These are phyloP conservation scores for Gloeostereum incarnatum DNA, from an alignment of 768 basidiomycete genomes.

Conservation along the genomic window DNA sequence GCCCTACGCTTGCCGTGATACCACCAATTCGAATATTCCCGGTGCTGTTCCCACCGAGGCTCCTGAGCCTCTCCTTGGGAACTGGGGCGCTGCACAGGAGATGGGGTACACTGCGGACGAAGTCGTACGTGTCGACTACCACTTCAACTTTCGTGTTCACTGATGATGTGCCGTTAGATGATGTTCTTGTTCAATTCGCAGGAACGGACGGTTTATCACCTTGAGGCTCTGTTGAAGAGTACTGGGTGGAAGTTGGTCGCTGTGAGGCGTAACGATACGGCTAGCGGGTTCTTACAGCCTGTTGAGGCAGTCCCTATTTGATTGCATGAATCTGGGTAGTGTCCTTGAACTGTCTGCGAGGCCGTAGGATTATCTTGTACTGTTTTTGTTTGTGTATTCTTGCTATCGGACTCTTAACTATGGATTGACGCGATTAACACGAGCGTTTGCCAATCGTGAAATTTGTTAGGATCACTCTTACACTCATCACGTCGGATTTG, in stretches of 20 bases:
- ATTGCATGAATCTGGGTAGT: too few species aligned
- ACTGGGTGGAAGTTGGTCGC: slow-evolving; percentile 8
- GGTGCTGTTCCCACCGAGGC: slow-evolving; percentile 16
- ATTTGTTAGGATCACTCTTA: too few species aligned
- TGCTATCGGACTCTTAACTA: too few species aligned
- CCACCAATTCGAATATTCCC: slow-evolving; percentile 11
- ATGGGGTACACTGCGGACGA: slow-evolving; percentile 26
- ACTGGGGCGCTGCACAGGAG: slow-evolving; percentile 26
- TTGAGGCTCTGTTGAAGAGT: slow-evolving; percentile 3
- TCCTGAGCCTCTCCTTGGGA: slow-evolving; percentile 25
- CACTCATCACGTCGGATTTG: too few species aligned
- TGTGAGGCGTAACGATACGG: slow-evolving; percentile 5
- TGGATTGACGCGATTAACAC: too few species aligned
- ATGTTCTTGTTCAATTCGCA: slow-evolving; percentile 8
- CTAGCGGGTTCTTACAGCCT: slow-evolving; percentile 6
- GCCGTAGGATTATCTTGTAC: too few species aligned
- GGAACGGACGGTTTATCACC: slow-evolving; percentile 6
- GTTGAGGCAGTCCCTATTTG: slow-evolving; percentile 7
- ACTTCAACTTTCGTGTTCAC: not conserved
- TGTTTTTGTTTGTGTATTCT: too few species aligned
- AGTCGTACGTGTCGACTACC: slow-evolving; percentile 16
- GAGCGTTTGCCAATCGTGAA: too few species aligned
- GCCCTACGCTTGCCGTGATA: slow-evolving; percentile 23
- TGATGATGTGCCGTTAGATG: slow-evolving; percentile 4
- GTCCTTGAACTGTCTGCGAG: too few species aligned